Evolutionary conservation across 768 basidiomycete species (phyloP), one percentile per base, ranked within the genome.

Genomic region (Sarcodon aspratus): DNA sequence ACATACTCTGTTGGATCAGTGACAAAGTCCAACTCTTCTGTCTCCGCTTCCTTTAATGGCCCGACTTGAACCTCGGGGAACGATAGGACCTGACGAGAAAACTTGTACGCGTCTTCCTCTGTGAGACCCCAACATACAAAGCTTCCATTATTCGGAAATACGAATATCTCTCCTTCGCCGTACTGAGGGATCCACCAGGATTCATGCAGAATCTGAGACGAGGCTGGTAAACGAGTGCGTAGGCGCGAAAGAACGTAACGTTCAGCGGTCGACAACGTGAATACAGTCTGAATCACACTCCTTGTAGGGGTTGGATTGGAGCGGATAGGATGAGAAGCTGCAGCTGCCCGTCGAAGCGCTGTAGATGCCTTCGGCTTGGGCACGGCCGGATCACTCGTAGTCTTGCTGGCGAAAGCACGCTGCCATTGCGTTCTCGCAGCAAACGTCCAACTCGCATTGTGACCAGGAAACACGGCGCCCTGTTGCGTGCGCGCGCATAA

Each of bases 1-100:
- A 69, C 78, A 61, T 67, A 95, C 92, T 94, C 90, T 47, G 71
- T 82, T 35, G 88, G 87, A 64, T 96, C 93, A 27, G 85, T 81
- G 10, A 93, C 88, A 64, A 93, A 95, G 60, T 96, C 93, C 45
- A 96, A 72, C 57, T 93, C 92, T 58, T 93, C 92, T 10, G 85
- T 85, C 68, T 93, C 92, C 13, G 77, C 69, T 47, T 83, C 83
- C 27, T 62, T 70, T 48, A 93, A 68, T 3, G 76, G 70, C 3
- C 72, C 76, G 8, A 91, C 69, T 60, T 90, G 80, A 27, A 81
- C 75, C 1, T 71, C 73, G 0, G 70, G 71, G 18, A 66, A 71
- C 36, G 65, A 64, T 43, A 90, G 69, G 32, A 92, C 72, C 46
- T 86, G 72, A 21, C 66, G 61, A 18, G 79, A 74, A 61, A 94